Evolutionary conservation across 2,329 filamentous ascomycete species (phyloP).

Genomic region (Diplodia scrobiculata): DNA sequence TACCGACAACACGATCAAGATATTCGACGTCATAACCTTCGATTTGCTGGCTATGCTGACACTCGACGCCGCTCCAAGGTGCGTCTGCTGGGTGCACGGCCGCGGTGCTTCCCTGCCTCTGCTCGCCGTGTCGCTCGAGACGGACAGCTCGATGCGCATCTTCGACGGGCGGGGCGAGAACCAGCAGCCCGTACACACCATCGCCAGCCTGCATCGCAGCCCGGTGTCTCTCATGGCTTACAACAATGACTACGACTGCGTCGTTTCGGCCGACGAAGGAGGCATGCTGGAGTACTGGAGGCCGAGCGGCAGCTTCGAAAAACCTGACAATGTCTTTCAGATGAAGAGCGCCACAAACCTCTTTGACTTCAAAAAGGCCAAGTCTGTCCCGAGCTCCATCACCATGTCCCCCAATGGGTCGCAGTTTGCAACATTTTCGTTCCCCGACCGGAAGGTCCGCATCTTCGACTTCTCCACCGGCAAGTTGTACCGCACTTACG

Average conservation of each 20-base stretch:
- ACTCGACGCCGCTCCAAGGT: constrained; percentile 73
- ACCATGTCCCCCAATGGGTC: constrained; percentile 83
- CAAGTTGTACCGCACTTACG: constrained; percentile 88
- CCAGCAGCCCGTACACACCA: constrained; percentile 71
- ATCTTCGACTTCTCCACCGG: constrained; percentile 89
- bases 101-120: constrained; percentile 85
- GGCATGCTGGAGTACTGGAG: constrained; percentile 98
- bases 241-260: constrained; percentile 86
- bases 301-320: constrained; percentile 77
- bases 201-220: constrained; percentile 77
- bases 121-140: constrained; percentile 78
- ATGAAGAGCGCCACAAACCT: constrained; percentile 92
- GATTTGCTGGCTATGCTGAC: constrained; percentile 66
- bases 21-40: constrained; percentile 78
- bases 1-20: constrained; percentile 74
- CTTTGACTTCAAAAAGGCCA: constrained; percentile 95
- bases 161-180: constrained; percentile 90
- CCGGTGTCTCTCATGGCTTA: constrained; percentile 84
- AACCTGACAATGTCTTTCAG: constrained; percentile 86
- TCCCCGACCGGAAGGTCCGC: constrained; percentile 89
- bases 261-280: constrained; percentile 81
- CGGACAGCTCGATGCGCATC: constrained; percentile 71
- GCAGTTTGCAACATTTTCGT: constrained; percentile 84
- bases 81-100: constrained; percentile 88
- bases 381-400: constrained; percentile 77